These are phyloP conservation scores for Lupinus albus DNA, from an alignment of 306 rosid species.

Conservation along the genomic window DNA sequence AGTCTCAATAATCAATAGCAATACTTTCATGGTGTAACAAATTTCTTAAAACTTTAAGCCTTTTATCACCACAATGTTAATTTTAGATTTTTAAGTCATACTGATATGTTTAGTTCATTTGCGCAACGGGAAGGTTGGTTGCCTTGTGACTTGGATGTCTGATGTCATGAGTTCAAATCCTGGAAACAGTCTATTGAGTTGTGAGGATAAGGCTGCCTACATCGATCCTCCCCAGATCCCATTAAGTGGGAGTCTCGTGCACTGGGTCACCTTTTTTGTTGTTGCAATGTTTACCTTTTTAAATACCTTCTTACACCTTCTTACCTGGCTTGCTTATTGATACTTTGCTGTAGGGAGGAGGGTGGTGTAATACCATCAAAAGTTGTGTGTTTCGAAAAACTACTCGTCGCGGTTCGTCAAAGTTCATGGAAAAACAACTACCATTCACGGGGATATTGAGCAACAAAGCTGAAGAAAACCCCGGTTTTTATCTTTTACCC, in stretches of 20 bases:
- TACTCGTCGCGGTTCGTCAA: constrained; percentile 87
- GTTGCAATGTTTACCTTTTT: too few species aligned
- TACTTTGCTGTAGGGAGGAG: constrained; percentile 71
- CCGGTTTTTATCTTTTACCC: constrained; percentile 50
- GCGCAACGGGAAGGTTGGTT: too few species aligned
- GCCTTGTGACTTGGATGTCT: too few species aligned
- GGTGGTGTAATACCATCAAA: constrained; percentile 80
- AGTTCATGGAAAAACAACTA: constrained; percentile 68
- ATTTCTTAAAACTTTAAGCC: not conserved
- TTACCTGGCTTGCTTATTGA: constrained; percentile 7
- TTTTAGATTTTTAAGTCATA: constrained; percentile 30
- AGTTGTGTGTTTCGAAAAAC: constrained; percentile 80
- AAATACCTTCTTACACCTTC: constrained; percentile 22
- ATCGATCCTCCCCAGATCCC: too few species aligned
- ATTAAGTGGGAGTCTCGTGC: too few species aligned
- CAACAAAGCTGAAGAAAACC: constrained; percentile 79
- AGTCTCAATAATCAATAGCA: constrained; percentile 16
- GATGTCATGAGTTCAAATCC: too few species aligned
- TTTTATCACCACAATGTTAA: not conserved
- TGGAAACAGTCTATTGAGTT: too few species aligned
- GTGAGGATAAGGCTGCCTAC: too few species aligned
- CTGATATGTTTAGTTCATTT: not conserved
- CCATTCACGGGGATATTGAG: constrained; percentile 80
- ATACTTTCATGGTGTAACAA: not conserved
- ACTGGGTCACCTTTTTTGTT: too few species aligned